Conservation (phyloP, 805 yeast genomes). For the Candida awuae region DNA sequence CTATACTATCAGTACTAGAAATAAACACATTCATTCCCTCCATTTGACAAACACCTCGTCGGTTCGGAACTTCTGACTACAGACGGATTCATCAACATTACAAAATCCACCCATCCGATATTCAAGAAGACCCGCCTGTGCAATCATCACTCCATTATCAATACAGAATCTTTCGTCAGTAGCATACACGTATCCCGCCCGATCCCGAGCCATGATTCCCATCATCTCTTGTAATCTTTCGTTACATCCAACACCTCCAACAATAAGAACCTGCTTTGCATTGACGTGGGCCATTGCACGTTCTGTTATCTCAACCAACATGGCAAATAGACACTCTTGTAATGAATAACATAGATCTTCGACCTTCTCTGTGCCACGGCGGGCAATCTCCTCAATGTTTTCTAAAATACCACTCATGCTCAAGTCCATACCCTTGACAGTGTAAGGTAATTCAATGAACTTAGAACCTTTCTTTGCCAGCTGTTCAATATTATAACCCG, state of each 20-base stretch:
- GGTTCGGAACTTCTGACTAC: slow-evolving; percentile 90
- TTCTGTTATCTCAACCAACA: slow-evolving; percentile 97
- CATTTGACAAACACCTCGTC: slow-evolving; percentile 88
- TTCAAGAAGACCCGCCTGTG: slow-evolving; percentile 89
- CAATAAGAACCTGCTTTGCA: slow-evolving; percentile 81
- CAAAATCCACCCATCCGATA: slow-evolving; percentile 72
- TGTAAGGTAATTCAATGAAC: slow-evolving; percentile 78
- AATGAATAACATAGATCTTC: slow-evolving; percentile 85
- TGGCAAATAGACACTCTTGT: slow-evolving; percentile 88
- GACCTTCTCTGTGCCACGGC: slow-evolving; percentile 25
- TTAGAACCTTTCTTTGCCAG: slow-evolving; percentile 65
- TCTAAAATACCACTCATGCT: slow-evolving; percentile 95
- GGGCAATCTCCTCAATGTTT: slow-evolving; percentile 51
- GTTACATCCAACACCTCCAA: slow-evolving; percentile 98
- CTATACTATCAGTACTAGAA: neutral
- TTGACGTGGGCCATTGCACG: slow-evolving; percentile 97
- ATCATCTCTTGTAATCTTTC: slow-evolving; percentile 90
- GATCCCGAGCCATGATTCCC: slow-evolving; percentile 85
- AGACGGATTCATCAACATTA: slow-evolving; percentile 61
- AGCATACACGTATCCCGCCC: slow-evolving; percentile 85
- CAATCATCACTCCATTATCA: slow-evolving; percentile 98
- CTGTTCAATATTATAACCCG: slow-evolving; percentile 96
- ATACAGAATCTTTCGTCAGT: slow-evolving; percentile 97
- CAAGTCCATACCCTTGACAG: slow-evolving; percentile 97
- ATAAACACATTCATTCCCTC: slow-evolving; percentile 41